Evolutionary conservation across 73 alveolate species (phyloP).

Genomic region (Stentor coeruleus): DNA sequence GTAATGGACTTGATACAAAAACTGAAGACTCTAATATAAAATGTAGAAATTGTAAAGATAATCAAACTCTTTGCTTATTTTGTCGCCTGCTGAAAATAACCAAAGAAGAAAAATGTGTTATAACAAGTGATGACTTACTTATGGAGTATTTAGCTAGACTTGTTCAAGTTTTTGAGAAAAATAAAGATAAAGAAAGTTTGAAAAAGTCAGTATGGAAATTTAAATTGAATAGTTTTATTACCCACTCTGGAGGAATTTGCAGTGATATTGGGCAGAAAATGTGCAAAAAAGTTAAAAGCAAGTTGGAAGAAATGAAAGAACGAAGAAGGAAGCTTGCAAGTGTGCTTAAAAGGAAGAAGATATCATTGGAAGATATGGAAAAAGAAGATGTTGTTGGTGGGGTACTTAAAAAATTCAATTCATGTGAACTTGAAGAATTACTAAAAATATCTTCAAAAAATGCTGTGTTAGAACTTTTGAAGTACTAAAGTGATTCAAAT

Average conservation of each 20-base stretch:
- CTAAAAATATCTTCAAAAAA: constrained; percentile 56
- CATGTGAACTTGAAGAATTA: constrained; percentile 59
- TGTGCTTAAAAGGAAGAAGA: constrained; percentile 22
- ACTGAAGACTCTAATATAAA: not conserved
- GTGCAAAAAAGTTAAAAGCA: constrained; percentile 43
- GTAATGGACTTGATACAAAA: not conserved
- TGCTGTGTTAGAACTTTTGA: constrained; percentile 64
- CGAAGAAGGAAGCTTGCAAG: constrained; percentile 39
- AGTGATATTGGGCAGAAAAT: constrained; percentile 21
- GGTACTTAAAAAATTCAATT: constrained; percentile 46
- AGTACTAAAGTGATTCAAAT: constrained; percentile 41
- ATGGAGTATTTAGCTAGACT: constrained; percentile 48
- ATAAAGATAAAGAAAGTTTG: constrained; percentile 11
- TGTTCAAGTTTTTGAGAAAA: constrained; percentile 24
- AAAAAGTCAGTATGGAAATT: constrained; percentile 39
- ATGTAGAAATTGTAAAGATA: not conserved
- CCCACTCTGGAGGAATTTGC: constrained; percentile 44
- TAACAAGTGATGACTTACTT: constrained; percentile 57
- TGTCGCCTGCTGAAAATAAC: constrained; percentile 19
- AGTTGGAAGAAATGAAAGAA: constrained; percentile 60
- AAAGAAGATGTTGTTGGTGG: constrained; percentile 28
- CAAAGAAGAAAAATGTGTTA: constrained; percentile 42
- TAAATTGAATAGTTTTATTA: constrained; percentile 37
- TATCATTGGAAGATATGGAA: constrained; percentile 36
- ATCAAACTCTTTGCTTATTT: not conserved